These are phyloP conservation scores for Apiotrichum veenhuisii DNA, from an alignment of 1,284 basidiomycete species.

Conservation along the genomic window DNA sequence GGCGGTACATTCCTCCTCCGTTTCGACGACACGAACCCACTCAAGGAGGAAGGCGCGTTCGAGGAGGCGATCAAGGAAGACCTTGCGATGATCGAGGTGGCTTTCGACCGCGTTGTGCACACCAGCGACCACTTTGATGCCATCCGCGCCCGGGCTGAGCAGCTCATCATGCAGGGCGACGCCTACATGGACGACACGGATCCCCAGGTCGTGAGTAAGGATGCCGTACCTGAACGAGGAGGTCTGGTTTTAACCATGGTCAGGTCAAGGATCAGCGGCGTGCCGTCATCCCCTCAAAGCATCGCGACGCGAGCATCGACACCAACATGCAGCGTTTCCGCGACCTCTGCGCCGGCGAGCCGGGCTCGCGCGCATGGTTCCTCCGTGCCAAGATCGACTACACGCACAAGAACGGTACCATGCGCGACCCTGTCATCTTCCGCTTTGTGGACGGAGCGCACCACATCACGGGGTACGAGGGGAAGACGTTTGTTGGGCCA, in stretches of 20 bases:
- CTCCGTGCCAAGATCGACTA: conserved; percentile 94
- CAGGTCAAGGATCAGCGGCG: conserved; percentile 67
- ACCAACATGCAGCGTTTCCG: conserved; percentile 82
- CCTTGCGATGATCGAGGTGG: conserved; percentile 76
- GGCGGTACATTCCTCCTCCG: conserved; percentile 91
- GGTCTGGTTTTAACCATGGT: too few relatives aligned
- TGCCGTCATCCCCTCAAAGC: conserved; percentile 80
- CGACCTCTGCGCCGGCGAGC: conserved; percentile 80
- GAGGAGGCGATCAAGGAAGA: conserved; percentile 92
- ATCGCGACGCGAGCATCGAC: conserved; percentile 75
- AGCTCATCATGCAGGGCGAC: conserved; percentile 81
- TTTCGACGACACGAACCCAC: conserved; percentile 99
- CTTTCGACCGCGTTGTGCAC: conserved; percentile 77
- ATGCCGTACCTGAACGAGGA: too few relatives aligned
- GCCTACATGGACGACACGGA: conserved; percentile 94
- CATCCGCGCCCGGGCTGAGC: conserved; percentile 73
- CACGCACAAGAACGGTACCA: conserved; percentile 89
- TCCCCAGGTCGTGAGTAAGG: conserved; percentile 60
- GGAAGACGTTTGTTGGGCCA: too few relatives aligned
- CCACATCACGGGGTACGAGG: conserved; percentile 89
- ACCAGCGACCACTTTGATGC: conserved; percentile 96
- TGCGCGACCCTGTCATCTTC: conserved; percentile 99
- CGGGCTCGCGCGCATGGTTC: conserved; percentile 86
- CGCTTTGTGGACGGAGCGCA: conserved; percentile 83
- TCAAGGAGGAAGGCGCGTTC: conserved; percentile 91